These are phyloP conservation scores for Pythium periplocum DNA, from an alignment of 352 stramenopile genomes.

Conservation along the genomic window DNA sequence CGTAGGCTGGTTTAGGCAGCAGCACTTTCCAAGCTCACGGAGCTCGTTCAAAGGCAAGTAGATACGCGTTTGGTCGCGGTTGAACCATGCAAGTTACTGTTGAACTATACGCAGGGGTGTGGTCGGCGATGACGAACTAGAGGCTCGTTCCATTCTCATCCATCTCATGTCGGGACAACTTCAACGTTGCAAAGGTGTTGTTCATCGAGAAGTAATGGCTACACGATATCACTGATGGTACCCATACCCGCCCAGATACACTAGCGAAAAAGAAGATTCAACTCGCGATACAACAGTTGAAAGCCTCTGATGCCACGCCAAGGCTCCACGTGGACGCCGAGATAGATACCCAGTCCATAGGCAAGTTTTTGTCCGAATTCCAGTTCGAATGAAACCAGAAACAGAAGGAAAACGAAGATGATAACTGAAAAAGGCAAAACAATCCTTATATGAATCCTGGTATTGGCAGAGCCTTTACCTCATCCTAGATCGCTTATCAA, in stretches of 20 bases:
- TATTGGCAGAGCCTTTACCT: slow-evolving; percentile 12
- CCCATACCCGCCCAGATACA: too few species aligned
- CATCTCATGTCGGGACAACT: slow-evolving; percentile 16
- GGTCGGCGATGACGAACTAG: not conserved
- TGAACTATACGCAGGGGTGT: slow-evolving; percentile 6
- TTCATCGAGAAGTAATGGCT: slow-evolving; percentile 7
- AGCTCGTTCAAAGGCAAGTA: too few species aligned
- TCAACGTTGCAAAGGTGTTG: slow-evolving; percentile 16
- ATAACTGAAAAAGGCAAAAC: slow-evolving; percentile 4
- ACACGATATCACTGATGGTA: slow-evolving; percentile 2
- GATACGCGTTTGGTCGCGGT: too few species aligned
- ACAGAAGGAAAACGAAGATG: not conserved
- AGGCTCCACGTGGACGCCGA: too few species aligned
- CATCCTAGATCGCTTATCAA: slow-evolving; percentile 17
- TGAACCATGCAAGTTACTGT: too few species aligned
- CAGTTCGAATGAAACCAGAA: too few species aligned
- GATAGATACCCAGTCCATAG: too few species aligned
- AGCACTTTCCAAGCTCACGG: not conserved
- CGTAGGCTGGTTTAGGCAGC: not conserved
- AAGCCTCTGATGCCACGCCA: too few species aligned
- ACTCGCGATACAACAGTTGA: too few species aligned
- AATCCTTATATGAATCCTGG: slow-evolving; percentile 2
- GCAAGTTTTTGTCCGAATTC: too few species aligned
- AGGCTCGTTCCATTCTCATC: slow-evolving; percentile 2
- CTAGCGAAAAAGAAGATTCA: too few species aligned